Conservation (phyloP, 2,329 filamentous ascomycete genomes). For the Emericellopsis atlantica region DNA sequence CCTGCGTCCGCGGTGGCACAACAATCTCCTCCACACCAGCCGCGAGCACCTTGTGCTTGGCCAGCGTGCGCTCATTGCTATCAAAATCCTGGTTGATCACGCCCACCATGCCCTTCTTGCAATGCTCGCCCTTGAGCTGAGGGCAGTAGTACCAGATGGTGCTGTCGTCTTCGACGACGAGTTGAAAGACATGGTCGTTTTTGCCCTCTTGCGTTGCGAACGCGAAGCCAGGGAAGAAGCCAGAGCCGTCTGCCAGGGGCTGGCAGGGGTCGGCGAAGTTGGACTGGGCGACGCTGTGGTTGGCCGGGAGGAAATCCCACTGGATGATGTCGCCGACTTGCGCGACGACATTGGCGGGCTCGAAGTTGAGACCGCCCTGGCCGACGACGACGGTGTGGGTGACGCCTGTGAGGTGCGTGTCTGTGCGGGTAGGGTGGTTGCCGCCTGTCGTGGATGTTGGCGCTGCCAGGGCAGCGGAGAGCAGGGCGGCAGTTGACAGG, state of each 20-base stretch:
- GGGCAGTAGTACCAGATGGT: slow-evolving; percentile 33
- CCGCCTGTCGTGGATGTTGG: slow-evolving; percentile 15
- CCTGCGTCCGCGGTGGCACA: slow-evolving; percentile 14
- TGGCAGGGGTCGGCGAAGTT: slow-evolving; percentile 28
- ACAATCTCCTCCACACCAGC: slow-evolving; percentile 12
- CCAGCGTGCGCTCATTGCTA: slow-evolving; percentile 15
- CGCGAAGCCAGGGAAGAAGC: slow-evolving; percentile 33
- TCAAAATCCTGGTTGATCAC: slow-evolving; percentile 29
- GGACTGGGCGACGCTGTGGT: slow-evolving; percentile 34
- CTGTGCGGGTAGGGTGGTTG: slow-evolving; percentile 9
- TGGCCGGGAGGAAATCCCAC: slow-evolving; percentile 39
- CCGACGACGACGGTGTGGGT: slow-evolving; percentile 34
- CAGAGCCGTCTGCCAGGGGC: slow-evolving; percentile 20
- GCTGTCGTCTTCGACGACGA: slow-evolving; percentile 24
- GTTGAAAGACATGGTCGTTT: slow-evolving; percentile 27
- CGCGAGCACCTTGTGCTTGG: slow-evolving; percentile 18
- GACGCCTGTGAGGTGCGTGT: slow-evolving; percentile 23
- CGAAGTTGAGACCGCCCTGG: slow-evolving; percentile 31
- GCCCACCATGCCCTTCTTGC: slow-evolving; percentile 32
- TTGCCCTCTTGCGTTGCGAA: slow-evolving; percentile 22
- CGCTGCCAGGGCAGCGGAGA: slow-evolving; percentile 18
- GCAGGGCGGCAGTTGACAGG: slow-evolving; percentile 31
- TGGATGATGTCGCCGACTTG: slow-evolving; percentile 35
- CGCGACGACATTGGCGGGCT: slow-evolving; percentile 35
- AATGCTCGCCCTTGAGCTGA: slow-evolving; percentile 28